Conservation (phyloP, 2,329 filamentous ascomycete species). For the Dryadomyces quercus-mongolicae region DNA sequence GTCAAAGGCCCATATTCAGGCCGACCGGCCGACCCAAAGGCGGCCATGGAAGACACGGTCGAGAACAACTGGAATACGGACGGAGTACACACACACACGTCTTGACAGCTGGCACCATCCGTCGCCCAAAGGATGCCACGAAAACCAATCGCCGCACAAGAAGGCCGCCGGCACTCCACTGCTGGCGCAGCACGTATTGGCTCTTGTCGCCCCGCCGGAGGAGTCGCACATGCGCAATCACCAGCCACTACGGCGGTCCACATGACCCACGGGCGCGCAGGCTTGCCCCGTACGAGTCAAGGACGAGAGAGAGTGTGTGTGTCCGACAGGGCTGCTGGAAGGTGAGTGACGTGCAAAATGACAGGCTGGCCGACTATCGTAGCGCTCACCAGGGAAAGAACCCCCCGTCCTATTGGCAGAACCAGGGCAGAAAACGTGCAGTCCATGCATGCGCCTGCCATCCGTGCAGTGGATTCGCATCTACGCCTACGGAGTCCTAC, state of each 20-base stretch:
- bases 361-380: neutral
- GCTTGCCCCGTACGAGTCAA: no score
- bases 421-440: neutral
- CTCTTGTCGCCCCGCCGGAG: neutral
- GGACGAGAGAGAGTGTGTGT: no score
- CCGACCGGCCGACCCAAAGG: no score
- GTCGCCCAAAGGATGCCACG: no score
- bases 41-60: no score
- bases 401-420: no score
- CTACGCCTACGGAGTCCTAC: neutral
- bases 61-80: no score
- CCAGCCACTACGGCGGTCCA: neutral
- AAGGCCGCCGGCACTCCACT: neutral
- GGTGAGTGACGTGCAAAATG: neutral
- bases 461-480: neutral
- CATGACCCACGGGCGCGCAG: neutral
- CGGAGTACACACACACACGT: no score
- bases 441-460: neutral
- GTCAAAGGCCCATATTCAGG: neutral
- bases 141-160: neutral
- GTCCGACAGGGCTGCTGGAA: neutral
- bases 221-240: neutral
- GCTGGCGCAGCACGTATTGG: neutral
- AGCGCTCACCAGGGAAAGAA: neutral
- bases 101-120: neutral